phyloP scores from a whole-genome alignment of 2,329 filamentous ascomycete genomes.

The Xylaria sp. region DNA sequence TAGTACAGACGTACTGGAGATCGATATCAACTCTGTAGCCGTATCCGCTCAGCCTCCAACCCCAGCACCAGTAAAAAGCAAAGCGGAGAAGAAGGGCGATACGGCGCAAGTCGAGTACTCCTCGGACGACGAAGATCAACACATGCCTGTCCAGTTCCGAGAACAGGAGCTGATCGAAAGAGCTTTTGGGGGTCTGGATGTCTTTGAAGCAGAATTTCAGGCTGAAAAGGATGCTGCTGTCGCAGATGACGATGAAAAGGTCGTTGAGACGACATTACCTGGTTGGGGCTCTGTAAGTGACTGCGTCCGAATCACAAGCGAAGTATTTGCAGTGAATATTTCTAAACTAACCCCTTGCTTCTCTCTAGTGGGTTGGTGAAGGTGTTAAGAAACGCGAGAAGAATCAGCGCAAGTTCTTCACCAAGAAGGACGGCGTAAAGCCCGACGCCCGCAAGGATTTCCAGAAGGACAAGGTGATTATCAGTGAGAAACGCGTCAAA shows the following conservation, averaged over 20 bases:
- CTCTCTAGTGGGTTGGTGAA: constrained; percentile 73
- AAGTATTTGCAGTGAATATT: background rate
- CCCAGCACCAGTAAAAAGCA: constrained; percentile 41
- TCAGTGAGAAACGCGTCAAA: constrained; percentile 89
- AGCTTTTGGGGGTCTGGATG: constrained; percentile 89
- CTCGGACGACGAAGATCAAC: constrained; percentile 60
- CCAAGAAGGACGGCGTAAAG: constrained; percentile 77
- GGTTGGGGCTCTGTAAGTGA: constrained; percentile 78
- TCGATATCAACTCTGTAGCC: constrained; percentile 45
- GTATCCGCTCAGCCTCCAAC: constrained; percentile 38
- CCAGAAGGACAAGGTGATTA: constrained; percentile 84
- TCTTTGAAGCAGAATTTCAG: constrained; percentile 77
- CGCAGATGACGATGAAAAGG: constrained; percentile 79
- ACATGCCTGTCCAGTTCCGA: constrained; percentile 67
- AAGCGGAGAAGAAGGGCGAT: constrained; percentile 46
- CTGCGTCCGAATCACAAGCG: constrained; percentile 50
- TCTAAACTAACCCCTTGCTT: constrained; percentile 15
- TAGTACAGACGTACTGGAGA: constrained; percentile 42
- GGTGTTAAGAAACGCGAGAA: constrained; percentile 78
- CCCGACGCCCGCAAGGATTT: constrained; percentile 81
- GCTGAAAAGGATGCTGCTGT: constrained; percentile 76
- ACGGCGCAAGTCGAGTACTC: constrained; percentile 51
- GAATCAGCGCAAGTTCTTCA: constrained; percentile 71
- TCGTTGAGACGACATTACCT: constrained; percentile 84
- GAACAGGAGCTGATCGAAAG: constrained; percentile 77